These are phyloP conservation scores for Lathyrus tuberosus DNA, from an alignment of 306 rosid species.

Conservation along the genomic window DNA sequence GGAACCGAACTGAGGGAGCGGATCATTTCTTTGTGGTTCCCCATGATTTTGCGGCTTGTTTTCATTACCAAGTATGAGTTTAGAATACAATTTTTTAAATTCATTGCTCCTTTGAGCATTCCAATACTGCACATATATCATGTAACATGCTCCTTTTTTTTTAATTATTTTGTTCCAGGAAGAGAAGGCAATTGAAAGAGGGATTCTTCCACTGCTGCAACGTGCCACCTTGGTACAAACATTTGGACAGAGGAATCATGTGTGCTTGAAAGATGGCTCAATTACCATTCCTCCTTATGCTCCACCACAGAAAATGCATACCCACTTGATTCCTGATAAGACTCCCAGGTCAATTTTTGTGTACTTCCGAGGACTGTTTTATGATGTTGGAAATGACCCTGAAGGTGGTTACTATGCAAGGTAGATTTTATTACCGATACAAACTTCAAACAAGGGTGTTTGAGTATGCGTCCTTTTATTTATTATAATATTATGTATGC, in stretches of 20 bases:
- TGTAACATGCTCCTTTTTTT: slow-evolving; percentile 1
- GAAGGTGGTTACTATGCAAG: slow-evolving; percentile 98
- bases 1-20: slow-evolving; percentile 96
- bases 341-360: slow-evolving; percentile 87
- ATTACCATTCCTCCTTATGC: slow-evolving; percentile 94
- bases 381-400: slow-evolving; percentile 94
- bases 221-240: slow-evolving; percentile 93
- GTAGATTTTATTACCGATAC: slow-evolving; percentile 43
- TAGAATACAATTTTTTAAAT: not conserved
- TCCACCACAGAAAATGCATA: slow-evolving; percentile 90
- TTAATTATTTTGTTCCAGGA: slow-evolving; percentile 56
- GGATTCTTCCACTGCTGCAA: slow-evolving; percentile 75
- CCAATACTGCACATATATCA: slow-evolving; percentile 26
- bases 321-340: slow-evolving; percentile 78
- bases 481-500: slow-evolving; percentile 18
- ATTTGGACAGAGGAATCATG: slow-evolving; percentile 89
- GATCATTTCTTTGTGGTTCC: slow-evolving; percentile 97
- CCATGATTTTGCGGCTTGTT: slow-evolving; percentile 98
- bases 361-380: slow-evolving; percentile 87
- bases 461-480: slow-evolving; percentile 12
- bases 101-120: slow-evolving; percentile 14
- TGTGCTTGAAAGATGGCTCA: slow-evolving; percentile 83
- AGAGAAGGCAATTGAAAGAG: slow-evolving; percentile 92
- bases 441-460: slow-evolving; percentile 18
- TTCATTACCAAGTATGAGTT: slow-evolving; percentile 85